phyloP scores from a whole-genome alignment of 2,329 filamentous ascomycete genomes.

The Colletotrichum viniferum region DNA sequence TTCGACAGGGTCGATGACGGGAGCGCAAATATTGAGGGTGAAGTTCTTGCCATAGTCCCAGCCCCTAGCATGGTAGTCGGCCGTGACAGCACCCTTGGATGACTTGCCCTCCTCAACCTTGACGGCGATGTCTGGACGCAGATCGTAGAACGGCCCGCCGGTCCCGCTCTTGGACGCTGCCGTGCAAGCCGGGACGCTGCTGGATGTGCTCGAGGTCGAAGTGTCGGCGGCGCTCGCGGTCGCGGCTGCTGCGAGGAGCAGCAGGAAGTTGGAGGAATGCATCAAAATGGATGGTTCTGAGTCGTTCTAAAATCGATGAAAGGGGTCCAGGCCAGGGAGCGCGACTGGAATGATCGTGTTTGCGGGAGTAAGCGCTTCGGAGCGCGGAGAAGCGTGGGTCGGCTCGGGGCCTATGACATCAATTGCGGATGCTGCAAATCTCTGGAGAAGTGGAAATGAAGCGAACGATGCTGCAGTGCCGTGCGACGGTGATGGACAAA shows the following conservation, averaged over 20 bases:
- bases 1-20: constrained; percentile 70
- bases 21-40: constrained; percentile 80
- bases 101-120: constrained; percentile 47
- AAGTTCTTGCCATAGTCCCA: constrained; percentile 84
- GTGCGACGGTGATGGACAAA: not conserved
- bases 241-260: constrained; percentile 38
- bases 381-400: not conserved
- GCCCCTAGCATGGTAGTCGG: constrained; percentile 69
- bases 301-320: not conserved
- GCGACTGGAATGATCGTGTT: not conserved
- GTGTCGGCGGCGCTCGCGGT: constrained; percentile 32
- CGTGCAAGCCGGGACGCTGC: constrained; percentile 55
- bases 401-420: not conserved
- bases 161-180: constrained; percentile 59
- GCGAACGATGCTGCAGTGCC: not conserved
- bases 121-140: constrained; percentile 58
- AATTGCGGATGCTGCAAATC: not conserved
- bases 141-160: constrained; percentile 61
- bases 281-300: constrained; percentile 27
- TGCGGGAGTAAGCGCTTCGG: not conserved
- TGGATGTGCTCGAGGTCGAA: constrained; percentile 38
- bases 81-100: constrained; percentile 44
- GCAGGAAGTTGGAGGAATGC: constrained; percentile 29
- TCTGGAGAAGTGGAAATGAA: not conserved
- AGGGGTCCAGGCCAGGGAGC: not conserved